Base-by-base conservation (phyloP, 2,329 filamentous ascomycete genomes). In the Penicillium sp. region DNA sequence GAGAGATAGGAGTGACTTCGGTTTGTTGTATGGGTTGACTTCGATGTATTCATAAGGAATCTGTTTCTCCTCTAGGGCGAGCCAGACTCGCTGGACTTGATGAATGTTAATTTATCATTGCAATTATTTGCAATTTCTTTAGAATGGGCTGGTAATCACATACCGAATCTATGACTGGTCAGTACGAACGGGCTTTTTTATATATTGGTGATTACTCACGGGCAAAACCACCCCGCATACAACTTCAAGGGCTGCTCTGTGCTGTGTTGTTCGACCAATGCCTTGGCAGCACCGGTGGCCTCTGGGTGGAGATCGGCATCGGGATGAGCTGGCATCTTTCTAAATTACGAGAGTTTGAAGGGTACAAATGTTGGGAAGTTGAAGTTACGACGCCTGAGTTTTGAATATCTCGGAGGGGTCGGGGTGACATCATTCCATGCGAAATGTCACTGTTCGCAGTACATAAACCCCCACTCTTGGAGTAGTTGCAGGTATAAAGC, bases 21-120 rank as follows among this genome's bases (percentile, higher is more conserved):
- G 84, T 65, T 92, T 92, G 69, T 85, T 76, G 75, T 91, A 91
- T 0, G 88, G 88, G 69, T 91, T 90, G 53, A 90, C 85, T 75
- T 89, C 86, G 58, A 88, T 78, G 68, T 89, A 90, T 72, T 91
- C 85, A 67, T 92, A 86, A 15, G 83, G 81, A 28, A 90, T 86
- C 2, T 78, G 72, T 69, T 92, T 91, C 68, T 91, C 88, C 63
- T 85, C 81, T 10, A 92, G 79, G 1, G 85, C 82, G 55, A 90
- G 85, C 85, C 88, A 90, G 13, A 81, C 79, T 16, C 88, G 81
- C 73, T 91, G 88, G 4, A 90, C 72, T 73, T 50, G 18, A 29
- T 39, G 51, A 48, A 7, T 10, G 39, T 58, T 52, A 57, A 43
- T 21, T 42, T 34, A 15, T 39, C 2, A n/a, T 1, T 33, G 16